Evolutionary conservation across 1,284 basidiomycete species (phyloP).

Genomic region (Cerioporus squamosus): DNA sequence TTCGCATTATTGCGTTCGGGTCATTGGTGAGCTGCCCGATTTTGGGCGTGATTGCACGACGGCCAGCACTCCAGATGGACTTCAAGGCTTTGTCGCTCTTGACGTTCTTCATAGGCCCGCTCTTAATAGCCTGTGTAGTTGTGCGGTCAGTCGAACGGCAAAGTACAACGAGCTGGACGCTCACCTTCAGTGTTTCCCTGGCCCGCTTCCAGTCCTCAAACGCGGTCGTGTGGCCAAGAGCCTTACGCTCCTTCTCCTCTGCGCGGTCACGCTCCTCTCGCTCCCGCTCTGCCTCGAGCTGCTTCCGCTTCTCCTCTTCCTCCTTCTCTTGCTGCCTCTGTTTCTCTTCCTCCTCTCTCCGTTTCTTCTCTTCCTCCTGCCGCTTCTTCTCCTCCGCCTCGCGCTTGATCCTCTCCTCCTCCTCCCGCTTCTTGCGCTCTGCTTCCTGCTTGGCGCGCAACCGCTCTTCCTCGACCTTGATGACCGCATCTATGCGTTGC

Average conservation of each 20-base stretch:
- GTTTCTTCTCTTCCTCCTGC: constrained; percentile 37
- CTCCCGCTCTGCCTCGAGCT: constrained; percentile 39
- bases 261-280: constrained; percentile 33
- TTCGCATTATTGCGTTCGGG: constrained; percentile 64
- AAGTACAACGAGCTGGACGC: constrained; percentile 11
- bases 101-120: constrained; percentile 72
- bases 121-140: constrained; percentile 67
- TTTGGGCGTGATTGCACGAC: constrained; percentile 88
- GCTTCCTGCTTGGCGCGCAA: constrained; percentile 50
- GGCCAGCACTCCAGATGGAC: constrained; percentile 62
- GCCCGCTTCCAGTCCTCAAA: constrained; percentile 74
- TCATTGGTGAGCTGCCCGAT: constrained; percentile 94
- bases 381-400: constrained; percentile 38
- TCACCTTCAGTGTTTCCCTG: constrained; percentile 62
- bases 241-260: constrained; percentile 34
- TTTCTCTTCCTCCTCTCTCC: constrained; percentile 44
- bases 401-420: constrained; percentile 32
- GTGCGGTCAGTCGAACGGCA: no score
- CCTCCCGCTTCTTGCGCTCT: constrained; percentile 32
- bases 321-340: constrained; percentile 38
- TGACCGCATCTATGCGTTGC: constrained; percentile 64
- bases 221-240: constrained; percentile 54
- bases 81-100: constrained; percentile 67
- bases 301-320: constrained; percentile 42
- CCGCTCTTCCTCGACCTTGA: constrained; percentile 70